These are phyloP conservation scores for Salix suchowensis DNA, from an alignment of 345 rosid genomes.

Conservation along the genomic window DNA sequence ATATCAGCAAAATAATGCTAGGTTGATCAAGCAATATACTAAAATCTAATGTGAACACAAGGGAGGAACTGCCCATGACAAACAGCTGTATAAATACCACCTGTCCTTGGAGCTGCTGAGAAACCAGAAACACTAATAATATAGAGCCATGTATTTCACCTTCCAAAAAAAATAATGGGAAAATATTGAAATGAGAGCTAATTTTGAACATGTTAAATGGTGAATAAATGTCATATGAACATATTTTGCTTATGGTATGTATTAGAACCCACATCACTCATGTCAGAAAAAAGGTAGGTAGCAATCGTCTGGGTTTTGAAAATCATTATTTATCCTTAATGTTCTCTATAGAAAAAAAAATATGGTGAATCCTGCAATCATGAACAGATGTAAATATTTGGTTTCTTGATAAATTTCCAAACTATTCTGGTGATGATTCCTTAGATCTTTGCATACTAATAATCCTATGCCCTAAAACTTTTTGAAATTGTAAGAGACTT, in stretches of 20 bases:
- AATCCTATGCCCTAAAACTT: too few species aligned
- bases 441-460: background rate
- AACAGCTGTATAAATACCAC: background rate
- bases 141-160: background rate
- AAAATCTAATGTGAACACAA: slow-evolving; percentile 1
- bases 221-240: background rate
- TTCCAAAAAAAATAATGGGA: background rate
- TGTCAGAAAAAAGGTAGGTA: background rate
- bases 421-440: background rate
- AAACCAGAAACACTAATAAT: background rate
- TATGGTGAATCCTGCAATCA: background rate
- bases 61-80: background rate
- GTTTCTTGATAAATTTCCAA: background rate
- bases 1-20: slow-evolving; percentile 1
- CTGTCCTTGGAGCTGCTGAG: background rate
- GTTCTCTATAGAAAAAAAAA: background rate
- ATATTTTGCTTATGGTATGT: background rate
- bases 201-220: background rate
- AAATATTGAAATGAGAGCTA: background rate
- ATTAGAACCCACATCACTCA: background rate
- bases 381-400: background rate
- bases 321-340: background rate
- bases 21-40: background rate
- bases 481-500: background rate
- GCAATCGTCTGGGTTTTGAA: background rate